Evolutionary conservation across 352 stramenopile genomes (phyloP), one percentile per base, ranked within the genome.

Genomic region (Pythium folliculosum): DNA sequence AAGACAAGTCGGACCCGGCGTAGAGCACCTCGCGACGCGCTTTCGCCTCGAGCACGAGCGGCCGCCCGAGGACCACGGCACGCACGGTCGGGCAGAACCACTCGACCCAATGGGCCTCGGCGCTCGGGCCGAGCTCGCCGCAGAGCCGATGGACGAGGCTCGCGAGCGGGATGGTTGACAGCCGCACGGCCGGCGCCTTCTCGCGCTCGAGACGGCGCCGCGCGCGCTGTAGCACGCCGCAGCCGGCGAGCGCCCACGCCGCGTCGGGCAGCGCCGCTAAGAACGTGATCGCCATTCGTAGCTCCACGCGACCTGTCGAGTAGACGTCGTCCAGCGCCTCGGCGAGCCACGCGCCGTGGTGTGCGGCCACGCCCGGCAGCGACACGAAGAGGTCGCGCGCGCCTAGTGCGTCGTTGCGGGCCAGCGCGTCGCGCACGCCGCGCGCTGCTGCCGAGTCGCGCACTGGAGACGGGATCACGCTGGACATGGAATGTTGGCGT

Each of bases 61-160:
- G 70, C 14, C 64, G 51, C 3, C 75, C 77, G 32, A 68, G 73
- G 14, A 78, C 71, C 30, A 83, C 63, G 0, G 67, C 68, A 37
- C 70, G 67, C 2, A 71, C 60, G 13, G 76, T 68, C 19, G 73
- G 74, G 23, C 63, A 65, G 23, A 81, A 63, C 63, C 63, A 70
- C 25, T 63, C 53, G 22, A 52, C 19, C 63, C 63, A 70, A n/a
- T 54, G 51, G 8, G 30, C 62, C 37, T 70, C 63, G 17, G 63
- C 63, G 32, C 32, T 48, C 0, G 47, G 13, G 37, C 22, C 9
- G 38, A 47, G n/a, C 21, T 51, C 54, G 22, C 19, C 37, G 44
- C 50, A 43, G 9, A 57, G 30, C 19, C 25, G 25, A 22, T 61
- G 38, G 2, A 61, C 54, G n/a, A 61, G 38, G 10, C 35, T 27